Evolutionary conservation across 78 protist species (phyloP).

Genomic region (Dictyostelium brefeldianum): DNA sequence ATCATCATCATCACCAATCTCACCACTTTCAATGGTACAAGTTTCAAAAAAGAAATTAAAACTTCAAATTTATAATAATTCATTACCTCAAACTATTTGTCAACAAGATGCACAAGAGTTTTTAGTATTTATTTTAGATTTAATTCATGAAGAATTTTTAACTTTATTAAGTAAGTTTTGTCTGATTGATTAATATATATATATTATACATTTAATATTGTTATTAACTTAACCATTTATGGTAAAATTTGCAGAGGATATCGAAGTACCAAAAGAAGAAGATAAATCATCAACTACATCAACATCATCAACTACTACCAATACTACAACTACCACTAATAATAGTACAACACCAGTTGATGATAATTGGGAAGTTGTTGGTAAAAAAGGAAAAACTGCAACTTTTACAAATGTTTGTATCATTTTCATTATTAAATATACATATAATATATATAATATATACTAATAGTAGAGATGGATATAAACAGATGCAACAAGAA

Average conservation of each 20-base stretch:
- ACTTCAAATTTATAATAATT: neutral
- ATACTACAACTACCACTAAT: neutral
- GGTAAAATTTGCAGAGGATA: neutral
- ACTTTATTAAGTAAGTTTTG: conserved; percentile 36
- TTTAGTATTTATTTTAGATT: conserved; percentile 42
- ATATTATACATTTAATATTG: neutral
- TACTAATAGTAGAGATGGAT: neutral
- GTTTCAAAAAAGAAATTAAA: conserved; percentile 60
- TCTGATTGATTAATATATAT: neutral
- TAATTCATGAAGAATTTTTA: conserved; percentile 73
- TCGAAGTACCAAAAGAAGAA: conserved; percentile 33
- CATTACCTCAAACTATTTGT: conserved; percentile 11
- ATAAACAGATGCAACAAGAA: conserved; percentile 33
- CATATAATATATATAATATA: neutral
- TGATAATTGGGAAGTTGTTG: conserved; percentile 69
- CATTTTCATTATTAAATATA: neutral
- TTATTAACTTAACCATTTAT: too few species aligned
- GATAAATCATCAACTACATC: neutral
- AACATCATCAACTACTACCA: neutral
- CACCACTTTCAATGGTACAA: neutral
- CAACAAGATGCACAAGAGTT: conserved; percentile 84
- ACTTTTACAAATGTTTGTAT: conserved; percentile 23
- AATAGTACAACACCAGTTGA: neutral
- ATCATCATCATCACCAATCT: neutral
- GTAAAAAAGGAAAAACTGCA: conserved; percentile 59